Evolutionary conservation across 768 basidiomycete species (phyloP).

Genomic region (Plicaturopsis crispa): DNA sequence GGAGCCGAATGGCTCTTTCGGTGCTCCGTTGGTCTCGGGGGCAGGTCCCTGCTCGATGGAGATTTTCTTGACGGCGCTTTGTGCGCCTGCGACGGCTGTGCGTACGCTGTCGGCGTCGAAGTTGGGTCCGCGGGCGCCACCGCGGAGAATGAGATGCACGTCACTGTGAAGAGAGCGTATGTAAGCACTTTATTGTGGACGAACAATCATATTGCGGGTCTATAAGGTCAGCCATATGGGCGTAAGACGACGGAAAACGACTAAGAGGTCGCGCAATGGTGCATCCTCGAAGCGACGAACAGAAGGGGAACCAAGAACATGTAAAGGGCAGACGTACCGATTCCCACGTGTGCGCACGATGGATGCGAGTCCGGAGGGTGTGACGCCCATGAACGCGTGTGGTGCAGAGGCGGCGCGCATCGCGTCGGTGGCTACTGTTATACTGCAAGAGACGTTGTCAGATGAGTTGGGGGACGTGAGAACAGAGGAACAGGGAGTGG

Average conservation of each 20-base stretch:
- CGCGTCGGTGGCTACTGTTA: slow-evolving; percentile 91
- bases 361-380: slow-evolving; percentile 81
- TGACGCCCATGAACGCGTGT: slow-evolving; percentile 95
- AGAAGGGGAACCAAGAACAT: too few relatives aligned
- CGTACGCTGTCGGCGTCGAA: slow-evolving; percentile 67
- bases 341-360: slow-evolving; percentile 89
- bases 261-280: too few relatives aligned
- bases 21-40: slow-evolving; percentile 19
- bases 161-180: too few relatives aligned
- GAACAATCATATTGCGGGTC: too few relatives aligned
- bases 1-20: slow-evolving; percentile 32
- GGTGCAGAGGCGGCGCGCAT: slow-evolving; percentile 90
- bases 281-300: too few relatives aligned
- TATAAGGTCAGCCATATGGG: too few relatives aligned
- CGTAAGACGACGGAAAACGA: too few relatives aligned
- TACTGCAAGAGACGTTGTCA: slow-evolving; percentile 42
- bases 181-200: slow-evolving; percentile 34
- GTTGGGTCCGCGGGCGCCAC: slow-evolving; percentile 89
- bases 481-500: slow-evolving; percentile 4
- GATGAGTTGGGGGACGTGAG: neutral
- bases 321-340: too few relatives aligned
- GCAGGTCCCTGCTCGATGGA: too few relatives aligned
- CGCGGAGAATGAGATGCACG: slow-evolving; percentile 94
- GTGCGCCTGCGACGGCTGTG: slow-evolving; percentile 52
- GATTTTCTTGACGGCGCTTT: too few relatives aligned